These are phyloP conservation scores for Cinchona pubescens DNA, from an alignment of 257 asterid species.

Conservation along the genomic window DNA sequence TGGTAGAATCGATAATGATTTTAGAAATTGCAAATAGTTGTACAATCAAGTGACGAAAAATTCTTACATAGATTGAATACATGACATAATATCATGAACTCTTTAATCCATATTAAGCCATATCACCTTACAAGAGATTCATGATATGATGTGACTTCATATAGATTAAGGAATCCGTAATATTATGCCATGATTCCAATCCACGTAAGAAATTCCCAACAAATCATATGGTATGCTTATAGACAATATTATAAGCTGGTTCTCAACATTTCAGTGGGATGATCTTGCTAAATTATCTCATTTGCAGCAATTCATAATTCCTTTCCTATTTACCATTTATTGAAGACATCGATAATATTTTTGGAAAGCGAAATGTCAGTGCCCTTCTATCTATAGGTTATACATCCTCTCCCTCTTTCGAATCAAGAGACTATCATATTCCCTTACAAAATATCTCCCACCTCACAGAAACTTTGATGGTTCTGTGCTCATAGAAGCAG, in stretches of 20 bases:
- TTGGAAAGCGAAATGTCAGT: background rate
- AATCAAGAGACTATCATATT: background rate
- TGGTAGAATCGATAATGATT: no score
- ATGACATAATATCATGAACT: no score
- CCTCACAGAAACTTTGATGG: background rate
- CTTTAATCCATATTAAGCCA: no score
- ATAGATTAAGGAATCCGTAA: no score
- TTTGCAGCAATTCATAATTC: background rate
- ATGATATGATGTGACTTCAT: no score
- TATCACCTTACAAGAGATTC: no score
- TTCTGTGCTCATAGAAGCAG: conserved; percentile 7
- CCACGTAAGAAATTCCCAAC: no score
- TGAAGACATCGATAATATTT: background rate
- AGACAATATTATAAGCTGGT: background rate
- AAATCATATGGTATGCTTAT: background rate
- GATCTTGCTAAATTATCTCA: background rate
- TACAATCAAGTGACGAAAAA: no score
- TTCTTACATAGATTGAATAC: no score
- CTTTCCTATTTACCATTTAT: background rate
- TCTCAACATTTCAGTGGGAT: background rate
- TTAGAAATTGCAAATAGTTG: no score
- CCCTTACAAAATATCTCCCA: background rate
- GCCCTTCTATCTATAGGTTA: background rate
- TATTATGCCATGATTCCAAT: no score
- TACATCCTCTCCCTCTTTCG: background rate